Conservation (phyloP, 805 yeast genomes). For the Jamesozyma jinghongensis region DNA sequence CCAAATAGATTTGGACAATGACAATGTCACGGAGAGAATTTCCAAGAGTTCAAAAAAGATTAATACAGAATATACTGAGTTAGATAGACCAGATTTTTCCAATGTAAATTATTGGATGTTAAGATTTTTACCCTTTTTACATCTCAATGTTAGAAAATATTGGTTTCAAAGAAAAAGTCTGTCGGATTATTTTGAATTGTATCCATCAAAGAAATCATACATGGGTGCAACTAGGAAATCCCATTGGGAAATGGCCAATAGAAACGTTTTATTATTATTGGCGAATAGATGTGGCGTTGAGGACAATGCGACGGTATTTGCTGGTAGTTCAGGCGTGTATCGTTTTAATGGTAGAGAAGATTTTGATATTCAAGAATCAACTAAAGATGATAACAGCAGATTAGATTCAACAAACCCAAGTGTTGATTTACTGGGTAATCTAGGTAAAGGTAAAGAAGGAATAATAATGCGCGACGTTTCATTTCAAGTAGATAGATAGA, state of each 20-base stretch:
- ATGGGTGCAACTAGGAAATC: constrained; percentile 15
- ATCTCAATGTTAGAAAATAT: constrained; percentile 23
- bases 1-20: constrained; percentile 16
- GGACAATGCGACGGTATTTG: constrained; percentile 41
- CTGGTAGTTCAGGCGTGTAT: constrained; percentile 57
- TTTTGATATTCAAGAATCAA: constrained; percentile 20
- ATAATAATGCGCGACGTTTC: constrained; percentile 51
- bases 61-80: constrained; percentile 15
- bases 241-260: constrained; percentile 22
- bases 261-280: constrained; percentile 36
- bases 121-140: constrained; percentile 56
- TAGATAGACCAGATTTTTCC: constrained; percentile 35
- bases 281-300: constrained; percentile 80
- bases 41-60: constrained; percentile 6
- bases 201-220: constrained; percentile 9
- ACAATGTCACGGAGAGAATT: constrained; percentile 6
- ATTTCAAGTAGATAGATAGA: constrained; percentile 21
- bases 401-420: constrained; percentile 39
- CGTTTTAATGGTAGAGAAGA: constrained; percentile 39
- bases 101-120: constrained; percentile 68
- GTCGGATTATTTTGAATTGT: constrained; percentile 5
- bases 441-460: constrained; percentile 62
- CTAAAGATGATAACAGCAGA: constrained; percentile 13
- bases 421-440: constrained; percentile 44
- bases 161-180: constrained; percentile 12